Evolutionary conservation across 2,329 filamentous ascomycete species (phyloP).

Genomic region (Penicillium sp.): DNA sequence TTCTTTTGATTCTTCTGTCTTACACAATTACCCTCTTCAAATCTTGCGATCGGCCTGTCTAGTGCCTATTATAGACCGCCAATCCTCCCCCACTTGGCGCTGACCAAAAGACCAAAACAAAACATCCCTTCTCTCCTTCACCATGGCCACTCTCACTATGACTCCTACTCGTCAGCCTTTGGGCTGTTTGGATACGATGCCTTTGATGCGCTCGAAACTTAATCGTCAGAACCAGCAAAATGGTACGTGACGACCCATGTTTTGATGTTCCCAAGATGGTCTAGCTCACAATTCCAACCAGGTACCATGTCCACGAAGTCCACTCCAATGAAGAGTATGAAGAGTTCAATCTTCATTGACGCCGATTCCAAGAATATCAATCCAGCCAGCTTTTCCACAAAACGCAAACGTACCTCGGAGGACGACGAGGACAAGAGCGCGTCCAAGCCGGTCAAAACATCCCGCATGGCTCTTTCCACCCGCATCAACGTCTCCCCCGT

Average conservation of each 20-base stretch:
- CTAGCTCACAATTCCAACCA: slow-evolving; percentile 9
- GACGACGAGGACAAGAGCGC: slow-evolving; percentile 33
- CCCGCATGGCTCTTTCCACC: slow-evolving; percentile 36
- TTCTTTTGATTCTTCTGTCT: background rate
- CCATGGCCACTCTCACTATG: slow-evolving; percentile 38
- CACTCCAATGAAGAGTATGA: slow-evolving; percentile 17
- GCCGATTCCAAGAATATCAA: slow-evolving; percentile 54
- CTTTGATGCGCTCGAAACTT: slow-evolving; percentile 31
- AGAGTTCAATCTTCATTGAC: slow-evolving; percentile 24
- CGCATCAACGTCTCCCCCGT: slow-evolving; percentile 20
- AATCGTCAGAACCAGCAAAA: slow-evolving; percentile 35
- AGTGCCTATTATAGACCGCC: slow-evolving; percentile 16
- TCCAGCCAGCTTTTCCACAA: slow-evolving; percentile 51
- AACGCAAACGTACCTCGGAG: slow-evolving; percentile 40
- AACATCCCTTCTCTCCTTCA: slow-evolving; percentile 12
- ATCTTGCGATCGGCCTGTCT: slow-evolving; percentile 3
- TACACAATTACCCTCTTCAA: background rate
- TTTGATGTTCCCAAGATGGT: background rate
- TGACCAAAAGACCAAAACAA: slow-evolving; percentile 28
- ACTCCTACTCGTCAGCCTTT: slow-evolving; percentile 36
- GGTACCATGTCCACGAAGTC: slow-evolving; percentile 7
- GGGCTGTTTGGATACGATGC: slow-evolving; percentile 34
- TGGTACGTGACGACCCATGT: slow-evolving; percentile 21
- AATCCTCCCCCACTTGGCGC: slow-evolving; percentile 29
- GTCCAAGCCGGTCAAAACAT: slow-evolving; percentile 51